Percentiles rank a stretch among this genome's conserved stretches.
Conservation (phyloP, 768 basidiomycete genomes). For the Amanita subjunquillea region DNA sequence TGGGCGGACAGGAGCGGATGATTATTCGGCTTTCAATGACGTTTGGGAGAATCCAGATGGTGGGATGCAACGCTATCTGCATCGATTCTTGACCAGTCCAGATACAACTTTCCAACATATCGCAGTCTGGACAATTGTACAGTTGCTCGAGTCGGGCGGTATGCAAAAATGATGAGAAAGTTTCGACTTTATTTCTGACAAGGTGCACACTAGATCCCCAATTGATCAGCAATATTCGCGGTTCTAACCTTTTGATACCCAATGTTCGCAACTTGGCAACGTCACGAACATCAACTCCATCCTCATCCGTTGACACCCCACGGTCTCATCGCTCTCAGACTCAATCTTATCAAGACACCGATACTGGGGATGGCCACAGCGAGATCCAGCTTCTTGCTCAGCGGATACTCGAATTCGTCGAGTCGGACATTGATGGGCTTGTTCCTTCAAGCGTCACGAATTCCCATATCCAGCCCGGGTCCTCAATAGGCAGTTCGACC, state of each 20-base stretch:
- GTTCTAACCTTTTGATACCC: slow-evolving; percentile 69
- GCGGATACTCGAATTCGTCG: slow-evolving; percentile 81
- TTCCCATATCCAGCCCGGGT: slow-evolving; percentile 62
- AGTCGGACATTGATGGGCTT: slow-evolving; percentile 55
- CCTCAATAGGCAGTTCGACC: slow-evolving; percentile 53
- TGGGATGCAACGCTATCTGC: slow-evolving; percentile 91
- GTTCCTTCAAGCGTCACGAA: slow-evolving; percentile 50
- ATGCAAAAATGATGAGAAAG: slow-evolving; percentile 9
- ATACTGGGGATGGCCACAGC: slow-evolving; percentile 78
- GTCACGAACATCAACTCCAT: slow-evolving; percentile 58
- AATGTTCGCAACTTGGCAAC: slow-evolving; percentile 78
- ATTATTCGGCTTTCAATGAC: slow-evolving; percentile 94
- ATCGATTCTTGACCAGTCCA: slow-evolving; percentile 84
- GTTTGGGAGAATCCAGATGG: slow-evolving; percentile 99
- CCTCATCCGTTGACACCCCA: slow-evolving; percentile 68
- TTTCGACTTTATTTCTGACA: background rate
- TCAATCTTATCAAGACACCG: slow-evolving; percentile 75
- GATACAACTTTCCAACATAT: slow-evolving; percentile 99
- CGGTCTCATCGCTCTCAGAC: slow-evolving; percentile 56
- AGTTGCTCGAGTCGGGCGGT: slow-evolving; percentile 94
- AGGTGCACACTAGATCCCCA: slow-evolving; percentile 54
- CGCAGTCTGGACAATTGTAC: slow-evolving; percentile 98
- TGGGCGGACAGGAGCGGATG: slow-evolving; percentile 66
- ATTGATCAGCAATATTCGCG: slow-evolving; percentile 83
- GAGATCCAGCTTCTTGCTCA: slow-evolving; percentile 84